Percentiles rank a stretch among this genome's conserved stretches.
These are phyloP conservation scores for Candida glucosophila DNA, from an alignment of 1,139 yeast genomes.

Conservation along the genomic window DNA sequence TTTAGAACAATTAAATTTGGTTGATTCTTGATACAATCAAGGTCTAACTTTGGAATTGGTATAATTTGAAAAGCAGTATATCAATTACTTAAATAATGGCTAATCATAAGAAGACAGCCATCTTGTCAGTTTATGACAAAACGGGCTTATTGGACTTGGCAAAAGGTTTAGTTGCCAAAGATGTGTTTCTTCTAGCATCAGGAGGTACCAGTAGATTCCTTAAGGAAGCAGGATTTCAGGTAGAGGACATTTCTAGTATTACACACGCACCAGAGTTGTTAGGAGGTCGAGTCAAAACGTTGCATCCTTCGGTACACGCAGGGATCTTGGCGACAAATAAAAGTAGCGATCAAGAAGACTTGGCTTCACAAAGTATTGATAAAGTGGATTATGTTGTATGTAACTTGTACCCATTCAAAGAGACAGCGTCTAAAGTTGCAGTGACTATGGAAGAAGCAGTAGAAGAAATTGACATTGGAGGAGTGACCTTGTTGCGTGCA, in stretches of 20 bases:
- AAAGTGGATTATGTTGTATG: constrained; percentile 96
- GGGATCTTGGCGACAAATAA: constrained; percentile 94
- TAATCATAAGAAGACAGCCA: constrained; percentile 68
- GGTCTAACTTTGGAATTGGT: no score
- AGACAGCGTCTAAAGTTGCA: constrained; percentile 89
- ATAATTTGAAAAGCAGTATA: no score
- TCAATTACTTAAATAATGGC: no score
- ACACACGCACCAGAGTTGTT: constrained; percentile 99
- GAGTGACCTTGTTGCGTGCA: constrained; percentile 93
- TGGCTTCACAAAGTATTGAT: constrained; percentile 79
- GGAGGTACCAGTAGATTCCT: constrained; percentile 95
- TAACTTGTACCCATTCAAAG: constrained; percentile 96
- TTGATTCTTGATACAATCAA: no score
- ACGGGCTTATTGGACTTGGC: constrained; percentile 94
- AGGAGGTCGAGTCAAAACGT: constrained; percentile 96
- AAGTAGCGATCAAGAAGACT: constrained; percentile 83
- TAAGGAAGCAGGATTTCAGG: constrained; percentile 97
- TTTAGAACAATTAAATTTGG: no score
- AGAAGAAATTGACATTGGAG: constrained; percentile 97
- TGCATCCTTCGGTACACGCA: constrained; percentile 98
- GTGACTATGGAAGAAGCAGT: constrained; percentile 97
- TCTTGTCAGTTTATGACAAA: constrained; percentile 93
- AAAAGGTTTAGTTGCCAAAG: constrained; percentile 81
- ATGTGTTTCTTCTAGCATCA: constrained; percentile 88
- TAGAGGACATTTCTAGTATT: constrained; percentile 87